Base-by-base conservation (phyloP, 2,329 filamentous ascomycete species). In the Venturia carpophila region DNA sequence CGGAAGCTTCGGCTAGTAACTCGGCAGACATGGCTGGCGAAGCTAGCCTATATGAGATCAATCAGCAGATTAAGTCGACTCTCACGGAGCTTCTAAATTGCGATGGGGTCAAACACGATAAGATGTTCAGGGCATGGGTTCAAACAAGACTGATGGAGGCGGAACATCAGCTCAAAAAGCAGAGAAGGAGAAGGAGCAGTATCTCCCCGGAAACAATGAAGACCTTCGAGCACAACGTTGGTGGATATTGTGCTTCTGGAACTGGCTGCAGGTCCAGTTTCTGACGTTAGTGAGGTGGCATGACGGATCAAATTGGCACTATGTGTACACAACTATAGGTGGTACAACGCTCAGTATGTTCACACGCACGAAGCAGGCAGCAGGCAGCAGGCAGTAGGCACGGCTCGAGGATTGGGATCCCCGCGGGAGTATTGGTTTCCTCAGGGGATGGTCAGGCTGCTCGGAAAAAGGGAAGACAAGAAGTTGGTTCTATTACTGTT, bases 21-120 rank as follows among this genome's bases (percentile, higher is more conserved):
- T 61, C 34, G 5, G 19, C 43, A 37, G 64, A 77, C 73, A 71
- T 74, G 68, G 30, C 15, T 21, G 19, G 27, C 19, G 67, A 76
- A 68, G 74, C 82, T 76, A 70, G 79, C 69, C 71, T 82, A n/a
- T 77, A 75, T 66, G 73, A 80, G 52, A 76, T 82, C 71, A 83
- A 82, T 68, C 75, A 80, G 62, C 78, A 81, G 68, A 82, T 83
- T 72, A 83, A 83, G 69, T 76, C 75, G 24, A 82, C 79, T 11
- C 75, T 84, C 60, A 84, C 81, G 13, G 80, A 82, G 66, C 73
- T 84, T 1, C 72, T 84, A 64, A 83, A 84, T 68, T 82, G 80
- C 60, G 79, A 81, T 19, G 76, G 76, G 49, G 81, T 82, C 3
- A 77, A 76, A 49, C 70, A 73, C 11, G 71, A 73, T 1, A 76